Evolutionary conservation across 2,329 filamentous ascomycete genomes (phyloP), one percentile per base, ranked within the genome.

Genomic region (Aureobasidium namibiae): DNA sequence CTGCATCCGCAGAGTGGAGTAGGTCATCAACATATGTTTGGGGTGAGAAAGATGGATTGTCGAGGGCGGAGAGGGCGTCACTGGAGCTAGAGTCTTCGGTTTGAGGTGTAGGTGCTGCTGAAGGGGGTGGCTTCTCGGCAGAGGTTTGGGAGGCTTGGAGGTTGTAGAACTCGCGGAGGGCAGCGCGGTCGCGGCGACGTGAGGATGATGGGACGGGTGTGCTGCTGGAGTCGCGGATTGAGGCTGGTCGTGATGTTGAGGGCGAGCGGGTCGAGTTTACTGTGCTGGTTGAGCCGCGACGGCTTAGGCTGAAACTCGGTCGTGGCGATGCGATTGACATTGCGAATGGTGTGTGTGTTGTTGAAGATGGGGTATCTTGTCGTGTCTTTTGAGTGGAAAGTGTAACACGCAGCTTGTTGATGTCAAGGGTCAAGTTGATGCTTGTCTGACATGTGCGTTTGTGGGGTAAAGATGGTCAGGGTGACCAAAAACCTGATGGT

Each of bases 91-190:
- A 11, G 45, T 38, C 23, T 45, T 36, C 24, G 34, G 18, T 8
- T 50, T 21, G n/a, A 23, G 24, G 21, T 39, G 16, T 24, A 52
- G 42, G 6, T 49, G 50, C 38, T 23, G 41, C 21, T 44, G 41
- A 6, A 16, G 45, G 29, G 11, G 61, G 42, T 7, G 41, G 29
- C 21, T 53, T 44, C 11, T 75, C 73, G 41, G 72, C 67, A 7
- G 74, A 69, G 3, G 78, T 67, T n/a, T n/a, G n/a, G n/a, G n/a
- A n/a, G 21, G 72, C 71, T 64, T 85, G 87, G 52, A 97, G 81
- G 70, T 94, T 94, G 76, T 97, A 97, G 78, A 96, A 97, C 70
- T 96, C 91, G 67, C 94, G 88, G 21, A 97, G 81, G 7, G 92
- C 92, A 59, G 88, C 84, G 64, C 92, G 88, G 75, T 95, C 95